Percentiles rank a stretch among this genome's conserved stretches.
These are phyloP conservation scores for Pythium coloratum DNA, from an alignment of 352 stramenopile species.

Conservation along the genomic window DNA sequence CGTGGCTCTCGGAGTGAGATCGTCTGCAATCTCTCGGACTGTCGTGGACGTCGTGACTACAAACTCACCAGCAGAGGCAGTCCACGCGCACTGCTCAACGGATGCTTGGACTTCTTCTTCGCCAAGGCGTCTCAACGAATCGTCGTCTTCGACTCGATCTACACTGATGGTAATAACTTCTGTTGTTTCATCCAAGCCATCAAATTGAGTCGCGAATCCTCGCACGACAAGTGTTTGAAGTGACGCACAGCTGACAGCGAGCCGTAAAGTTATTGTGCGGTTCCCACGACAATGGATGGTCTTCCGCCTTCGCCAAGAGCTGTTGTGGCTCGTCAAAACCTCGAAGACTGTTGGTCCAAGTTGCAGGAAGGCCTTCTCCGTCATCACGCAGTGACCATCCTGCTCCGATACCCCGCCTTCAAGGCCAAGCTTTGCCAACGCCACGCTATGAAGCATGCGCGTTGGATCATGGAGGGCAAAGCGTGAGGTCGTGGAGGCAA, in stretches of 20 bases:
- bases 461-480: slow-evolving; percentile 8
- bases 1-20: slow-evolving; percentile 11
- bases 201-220: background rate
- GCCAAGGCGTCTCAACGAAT: background rate
- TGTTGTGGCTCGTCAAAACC: background rate
- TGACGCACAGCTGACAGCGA: slow-evolving; percentile 15
- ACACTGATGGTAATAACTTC: background rate
- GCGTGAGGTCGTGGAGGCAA: background rate
- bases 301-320: slow-evolving; percentile 10
- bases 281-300: background rate
- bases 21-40: background rate
- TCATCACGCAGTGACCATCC: background rate
- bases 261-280: background rate
- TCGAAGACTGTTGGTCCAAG: slow-evolving; percentile 1
- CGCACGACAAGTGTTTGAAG: slow-evolving; percentile 8
- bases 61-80: slow-evolving; percentile 15
- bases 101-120: background rate
- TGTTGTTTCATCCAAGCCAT: background rate
- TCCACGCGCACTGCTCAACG: slow-evolving; percentile 4
- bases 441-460: background rate
- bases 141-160: slow-evolving; percentile 14
- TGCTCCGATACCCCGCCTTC: background rate
- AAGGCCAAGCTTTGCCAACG: background rate
- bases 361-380: background rate
- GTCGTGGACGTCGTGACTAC: slow-evolving; percentile 1